Percentiles rank a stretch among this genome's conserved stretches.
Conservation (phyloP, 192 early-diverging fungal species). For the Backusella mclennaniae region DNA sequence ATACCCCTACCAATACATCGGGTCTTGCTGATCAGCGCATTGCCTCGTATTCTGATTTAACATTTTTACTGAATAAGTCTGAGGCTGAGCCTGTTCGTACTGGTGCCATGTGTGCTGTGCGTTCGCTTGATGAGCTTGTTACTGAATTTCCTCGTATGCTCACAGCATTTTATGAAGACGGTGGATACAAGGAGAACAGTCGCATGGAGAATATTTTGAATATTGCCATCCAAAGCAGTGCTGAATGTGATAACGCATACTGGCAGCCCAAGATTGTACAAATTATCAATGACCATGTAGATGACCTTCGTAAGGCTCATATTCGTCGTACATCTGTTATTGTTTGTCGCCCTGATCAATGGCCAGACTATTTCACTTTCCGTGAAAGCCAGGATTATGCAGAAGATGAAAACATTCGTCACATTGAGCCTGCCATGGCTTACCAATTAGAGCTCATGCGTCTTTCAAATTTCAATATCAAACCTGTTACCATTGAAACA, state of each 20-base stretch:
- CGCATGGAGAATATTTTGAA: conserved; percentile 80
- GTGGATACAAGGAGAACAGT: neutral
- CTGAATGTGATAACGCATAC: conserved; percentile 68
- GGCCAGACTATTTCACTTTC: conserved; percentile 94
- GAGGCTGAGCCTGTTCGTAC: conserved; percentile 76
- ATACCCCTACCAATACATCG: conserved; percentile 15
- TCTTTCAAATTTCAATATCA: conserved; percentile 92
- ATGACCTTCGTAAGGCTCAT: conserved; percentile 62
- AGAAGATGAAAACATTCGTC: conserved; percentile 93
- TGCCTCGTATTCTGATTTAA: conserved; percentile 78
- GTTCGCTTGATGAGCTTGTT: conserved; percentile 69
- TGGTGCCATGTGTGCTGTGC: conserved; percentile 80
- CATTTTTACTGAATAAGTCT: conserved; percentile 68
- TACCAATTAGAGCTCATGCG: conserved; percentile 94
- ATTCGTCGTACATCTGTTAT: conserved; percentile 91
- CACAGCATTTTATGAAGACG: conserved; percentile 51
- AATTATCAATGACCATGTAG: conserved; percentile 58
- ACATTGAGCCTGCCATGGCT: conserved; percentile 97
- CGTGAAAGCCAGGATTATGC: conserved; percentile 78
- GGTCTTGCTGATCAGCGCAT: conserved; percentile 53
- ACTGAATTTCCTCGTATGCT: conserved; percentile 56
- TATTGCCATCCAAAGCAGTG: conserved; percentile 72
- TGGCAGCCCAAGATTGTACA: conserved; percentile 62
- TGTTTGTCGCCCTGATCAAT: conserved; percentile 76
- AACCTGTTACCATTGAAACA: conserved; percentile 91